Evolutionary conservation across 2,329 filamentous ascomycete species (phyloP).

Genomic region (Calonectria pseudoreteaudii): DNA sequence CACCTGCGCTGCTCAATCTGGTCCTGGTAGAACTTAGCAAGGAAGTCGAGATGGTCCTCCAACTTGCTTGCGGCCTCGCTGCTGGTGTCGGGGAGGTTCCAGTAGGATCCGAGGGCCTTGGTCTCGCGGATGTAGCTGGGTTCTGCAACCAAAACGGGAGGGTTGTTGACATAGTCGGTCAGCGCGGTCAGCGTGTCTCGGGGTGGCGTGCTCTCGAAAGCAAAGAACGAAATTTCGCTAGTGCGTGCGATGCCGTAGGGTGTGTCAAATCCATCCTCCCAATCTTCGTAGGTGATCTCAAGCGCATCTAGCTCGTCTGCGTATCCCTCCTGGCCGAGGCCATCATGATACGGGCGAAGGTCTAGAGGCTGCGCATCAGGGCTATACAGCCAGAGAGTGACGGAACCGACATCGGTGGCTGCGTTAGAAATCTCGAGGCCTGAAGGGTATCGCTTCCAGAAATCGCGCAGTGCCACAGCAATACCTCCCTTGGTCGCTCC

Average conservation of each 20-base stretch:
- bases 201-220: slow-evolving; percentile 64
- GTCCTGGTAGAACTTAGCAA: slow-evolving; percentile 65
- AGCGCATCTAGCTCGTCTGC: slow-evolving; percentile 69
- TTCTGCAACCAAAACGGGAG: slow-evolving; percentile 62
- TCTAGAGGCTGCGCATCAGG: slow-evolving; percentile 68
- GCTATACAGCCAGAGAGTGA: slow-evolving; percentile 72
- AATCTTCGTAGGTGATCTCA: slow-evolving; percentile 74
- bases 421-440: slow-evolving; percentile 67
- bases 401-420: slow-evolving; percentile 58
- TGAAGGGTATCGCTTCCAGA: slow-evolving; percentile 73
- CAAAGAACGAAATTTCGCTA: slow-evolving; percentile 66
- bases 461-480: slow-evolving; percentile 68
- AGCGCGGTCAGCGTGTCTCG: slow-evolving; percentile 58
- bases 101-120: slow-evolving; percentile 66
- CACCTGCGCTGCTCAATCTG: slow-evolving; percentile 69
- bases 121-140: slow-evolving; percentile 63
- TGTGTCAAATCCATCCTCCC: slow-evolving; percentile 65
- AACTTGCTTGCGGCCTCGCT: slow-evolving; percentile 49
- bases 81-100: slow-evolving; percentile 55
- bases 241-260: slow-evolving; percentile 69
- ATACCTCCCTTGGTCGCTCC: slow-evolving; percentile 68
- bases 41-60: slow-evolving; percentile 66
- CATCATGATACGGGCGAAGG: slow-evolving; percentile 68
- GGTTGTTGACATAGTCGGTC: slow-evolving; percentile 60
- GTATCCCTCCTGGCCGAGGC: slow-evolving; percentile 66